Percentiles rank a stretch among this genome's conserved stretches.
These are phyloP conservation scores for Dimargaris cristalligena DNA, from an alignment of 192 early-diverging fungal species.

Conservation along the genomic window DNA sequence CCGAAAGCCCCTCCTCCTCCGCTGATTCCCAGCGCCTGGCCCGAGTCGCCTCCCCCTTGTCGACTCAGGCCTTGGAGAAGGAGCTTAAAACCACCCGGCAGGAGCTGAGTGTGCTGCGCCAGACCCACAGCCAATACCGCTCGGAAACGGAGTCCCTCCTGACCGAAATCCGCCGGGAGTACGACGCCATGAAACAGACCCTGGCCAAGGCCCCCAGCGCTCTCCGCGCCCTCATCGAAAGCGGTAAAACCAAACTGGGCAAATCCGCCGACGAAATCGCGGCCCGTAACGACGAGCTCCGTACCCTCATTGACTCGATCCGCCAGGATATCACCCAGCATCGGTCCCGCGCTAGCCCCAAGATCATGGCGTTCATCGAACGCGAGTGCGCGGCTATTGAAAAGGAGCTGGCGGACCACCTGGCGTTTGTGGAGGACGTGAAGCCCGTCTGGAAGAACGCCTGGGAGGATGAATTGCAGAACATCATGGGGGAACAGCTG, in stretches of 20 bases:
- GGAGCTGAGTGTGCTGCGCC: neutral
- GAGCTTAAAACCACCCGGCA: neutral
- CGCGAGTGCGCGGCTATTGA: slow-evolving; percentile 32
- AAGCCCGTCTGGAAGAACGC: slow-evolving; percentile 63
- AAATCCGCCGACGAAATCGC: slow-evolving; percentile 28
- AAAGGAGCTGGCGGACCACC: slow-evolving; percentile 32
- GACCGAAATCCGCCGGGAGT: neutral
- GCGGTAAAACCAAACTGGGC: slow-evolving; percentile 30
- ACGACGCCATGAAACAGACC: neutral
- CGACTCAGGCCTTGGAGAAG: neutral
- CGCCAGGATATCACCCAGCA: slow-evolving; percentile 55
- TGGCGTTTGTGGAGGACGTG: slow-evolving; percentile 38
- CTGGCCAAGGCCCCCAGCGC: neutral
- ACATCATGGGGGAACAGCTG: slow-evolving; percentile 60
- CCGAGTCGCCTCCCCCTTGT: neutral
- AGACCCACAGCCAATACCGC: neutral
- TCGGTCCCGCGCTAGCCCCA: slow-evolving; percentile 38
- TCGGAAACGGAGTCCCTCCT: neutral
- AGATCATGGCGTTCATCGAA: slow-evolving; percentile 32
- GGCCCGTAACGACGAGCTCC: slow-evolving; percentile 41
- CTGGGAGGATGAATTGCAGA: slow-evolving; percentile 72
- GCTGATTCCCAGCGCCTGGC: neutral
- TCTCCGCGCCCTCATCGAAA: slow-evolving; percentile 23
- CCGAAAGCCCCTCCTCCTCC: neutral
- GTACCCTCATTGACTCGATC: slow-evolving; percentile 50